Conservation (phyloP, 352 stramenopile genomes). For the Phytophthora sp. region DNA sequence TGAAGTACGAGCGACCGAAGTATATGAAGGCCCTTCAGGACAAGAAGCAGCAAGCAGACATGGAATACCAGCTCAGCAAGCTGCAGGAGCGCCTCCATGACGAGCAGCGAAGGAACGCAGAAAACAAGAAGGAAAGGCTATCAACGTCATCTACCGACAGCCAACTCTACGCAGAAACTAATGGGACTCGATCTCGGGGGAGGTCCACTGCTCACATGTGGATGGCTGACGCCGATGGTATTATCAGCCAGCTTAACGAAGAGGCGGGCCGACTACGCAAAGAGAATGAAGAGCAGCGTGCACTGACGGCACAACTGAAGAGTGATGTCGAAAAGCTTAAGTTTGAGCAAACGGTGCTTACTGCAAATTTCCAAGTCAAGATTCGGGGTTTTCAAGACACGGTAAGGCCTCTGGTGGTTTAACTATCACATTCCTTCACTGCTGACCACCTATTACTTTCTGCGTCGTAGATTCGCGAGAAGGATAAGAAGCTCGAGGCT, state of each 20-base stretch:
- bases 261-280: constrained; percentile 73
- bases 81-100: constrained; percentile 68
- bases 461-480: constrained; percentile 63
- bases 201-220: constrained; percentile 77
- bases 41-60: constrained; percentile 64
- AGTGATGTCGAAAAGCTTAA: constrained; percentile 78
- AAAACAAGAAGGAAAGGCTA: constrained; percentile 53
- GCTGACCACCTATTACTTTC: constrained; percentile 8
- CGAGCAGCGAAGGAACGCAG: constrained; percentile 66
- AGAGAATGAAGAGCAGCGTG: constrained; percentile 77
- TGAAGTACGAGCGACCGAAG: constrained; percentile 65
- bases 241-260: constrained; percentile 81
- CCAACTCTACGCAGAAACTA: constrained; percentile 46
- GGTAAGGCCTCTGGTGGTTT: constrained; percentile 24
- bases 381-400: constrained; percentile 78
- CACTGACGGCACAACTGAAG: constrained; percentile 52
- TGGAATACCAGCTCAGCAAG: constrained; percentile 61
- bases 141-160: constrained; percentile 52
- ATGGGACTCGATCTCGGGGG: constrained; percentile 48
- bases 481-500: constrained; percentile 83
- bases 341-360: constrained; percentile 77
- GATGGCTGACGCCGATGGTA: constrained; percentile 87
- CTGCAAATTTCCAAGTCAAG: constrained; percentile 85
- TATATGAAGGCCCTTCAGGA: constrained; percentile 58
- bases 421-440: not conserved